Evolutionary conservation across 1,284 basidiomycete species (phyloP).

Genomic region (Taiwanofungus camphoratus): DNA sequence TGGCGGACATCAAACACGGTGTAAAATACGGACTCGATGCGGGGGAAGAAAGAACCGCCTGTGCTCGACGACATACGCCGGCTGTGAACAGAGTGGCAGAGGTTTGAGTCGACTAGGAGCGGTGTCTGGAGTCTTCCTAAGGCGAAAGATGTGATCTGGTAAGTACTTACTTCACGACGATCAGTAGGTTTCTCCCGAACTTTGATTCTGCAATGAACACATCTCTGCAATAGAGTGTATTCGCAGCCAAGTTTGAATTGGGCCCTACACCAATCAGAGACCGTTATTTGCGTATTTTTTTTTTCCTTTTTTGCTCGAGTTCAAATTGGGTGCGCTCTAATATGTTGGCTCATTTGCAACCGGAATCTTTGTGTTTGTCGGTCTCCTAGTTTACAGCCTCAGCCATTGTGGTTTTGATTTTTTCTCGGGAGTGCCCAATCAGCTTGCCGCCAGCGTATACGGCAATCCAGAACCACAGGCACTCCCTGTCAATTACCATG

Average conservation of each 20-base stretch:
- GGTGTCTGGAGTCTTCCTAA: neutral
- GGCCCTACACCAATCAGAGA: too few species aligned
- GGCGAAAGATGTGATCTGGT: neutral
- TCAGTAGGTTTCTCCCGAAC: neutral
- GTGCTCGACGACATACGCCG: conserved; percentile 48
- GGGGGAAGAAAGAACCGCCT: conserved; percentile 66
- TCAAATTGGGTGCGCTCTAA: too few species aligned
- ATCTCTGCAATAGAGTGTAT: neutral
- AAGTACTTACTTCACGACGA: neutral
- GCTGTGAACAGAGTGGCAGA: neutral
- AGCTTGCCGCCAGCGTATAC: too few species aligned
- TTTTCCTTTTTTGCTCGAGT: too few species aligned
- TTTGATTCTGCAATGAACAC: neutral
- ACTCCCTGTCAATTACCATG: neutral
- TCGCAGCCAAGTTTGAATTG: neutral
- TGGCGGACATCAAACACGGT: conserved; percentile 78
- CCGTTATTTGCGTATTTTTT: too few species aligned
- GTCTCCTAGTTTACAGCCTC: too few species aligned
- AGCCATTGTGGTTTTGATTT: too few species aligned
- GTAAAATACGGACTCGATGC: conserved; percentile 84
- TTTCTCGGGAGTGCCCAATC: too few species aligned
- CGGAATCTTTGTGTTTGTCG: too few species aligned
- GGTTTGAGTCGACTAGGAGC: neutral
- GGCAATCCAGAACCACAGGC: neutral
- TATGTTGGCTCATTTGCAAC: too few species aligned